Percentiles rank a stretch among this genome's conserved stretches.
Conservation (phyloP, 495 filamentous ascomycete species). For the Cenococcum geophilum region DNA sequence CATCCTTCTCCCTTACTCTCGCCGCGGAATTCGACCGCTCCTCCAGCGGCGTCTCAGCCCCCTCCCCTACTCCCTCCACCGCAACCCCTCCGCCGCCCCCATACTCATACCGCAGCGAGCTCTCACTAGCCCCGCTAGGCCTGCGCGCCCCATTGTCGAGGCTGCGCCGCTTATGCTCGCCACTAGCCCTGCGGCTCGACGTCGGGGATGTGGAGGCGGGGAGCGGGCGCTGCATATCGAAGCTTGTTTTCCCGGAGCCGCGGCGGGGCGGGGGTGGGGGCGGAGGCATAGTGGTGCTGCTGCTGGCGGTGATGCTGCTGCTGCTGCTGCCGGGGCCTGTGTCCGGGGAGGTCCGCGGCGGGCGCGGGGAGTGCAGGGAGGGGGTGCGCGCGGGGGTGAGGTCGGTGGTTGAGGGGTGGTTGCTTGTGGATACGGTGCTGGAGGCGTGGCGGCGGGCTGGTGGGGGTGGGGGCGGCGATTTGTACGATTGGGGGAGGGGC, state of each 20-base stretch:
- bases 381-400: slow-evolving; percentile 18
- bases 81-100: background rate
- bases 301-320: too few relatives aligned
- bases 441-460: slow-evolving; percentile 27
- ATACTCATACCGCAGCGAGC: slow-evolving; percentile 23
- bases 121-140: slow-evolving; percentile 28
- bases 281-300: too few relatives aligned
- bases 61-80: background rate
- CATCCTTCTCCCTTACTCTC: background rate
- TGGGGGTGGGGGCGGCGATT: slow-evolving; percentile 32
- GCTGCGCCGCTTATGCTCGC: slow-evolving; percentile 19
- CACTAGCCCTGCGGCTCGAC: slow-evolving; percentile 21
- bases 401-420: slow-evolving; percentile 24
- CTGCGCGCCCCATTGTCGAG: slow-evolving; percentile 17
- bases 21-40: too few relatives aligned
- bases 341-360: slow-evolving; percentile 13
- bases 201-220: slow-evolving; percentile 16
- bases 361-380: slow-evolving; percentile 10
- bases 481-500: slow-evolving; percentile 3
- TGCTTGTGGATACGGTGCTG: slow-evolving; percentile 13
- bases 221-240: slow-evolving; percentile 21
- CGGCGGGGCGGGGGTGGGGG: slow-evolving; percentile 32
- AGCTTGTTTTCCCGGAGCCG: slow-evolving; percentile 15
- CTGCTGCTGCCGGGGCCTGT: slow-evolving; percentile 22
- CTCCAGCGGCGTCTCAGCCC: too few relatives aligned